These are phyloP conservation scores for Phragmites australis DNA, from an alignment of 176 grass and related monocot species.

Conservation along the genomic window DNA sequence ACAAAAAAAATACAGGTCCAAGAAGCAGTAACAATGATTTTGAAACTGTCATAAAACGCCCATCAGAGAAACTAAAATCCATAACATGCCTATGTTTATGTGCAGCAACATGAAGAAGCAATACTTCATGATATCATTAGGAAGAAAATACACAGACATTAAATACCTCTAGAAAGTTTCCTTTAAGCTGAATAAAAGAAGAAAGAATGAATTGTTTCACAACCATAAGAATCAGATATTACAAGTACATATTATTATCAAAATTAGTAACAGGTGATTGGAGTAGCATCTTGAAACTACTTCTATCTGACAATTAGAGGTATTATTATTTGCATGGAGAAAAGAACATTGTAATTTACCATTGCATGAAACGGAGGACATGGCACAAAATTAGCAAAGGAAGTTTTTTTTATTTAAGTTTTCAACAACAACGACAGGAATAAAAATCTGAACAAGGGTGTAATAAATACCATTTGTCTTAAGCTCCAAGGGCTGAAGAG, in stretches of 20 bases:
- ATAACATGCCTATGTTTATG: background rate
- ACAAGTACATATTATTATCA: background rate
- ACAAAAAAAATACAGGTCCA: background rate
- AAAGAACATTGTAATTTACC: constrained; percentile 6
- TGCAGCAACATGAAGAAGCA: constrained; percentile 7
- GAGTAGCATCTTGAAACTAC: constrained; percentile 4
- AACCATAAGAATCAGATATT: background rate
- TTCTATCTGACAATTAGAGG: background rate
- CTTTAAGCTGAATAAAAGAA: background rate
- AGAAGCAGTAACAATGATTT: background rate
- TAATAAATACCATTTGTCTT: constrained; percentile 55
- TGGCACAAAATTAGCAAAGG: background rate
- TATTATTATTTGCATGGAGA: background rate
- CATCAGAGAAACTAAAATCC: background rate
- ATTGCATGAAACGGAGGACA: constrained; percentile 1
- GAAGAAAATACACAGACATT: background rate
- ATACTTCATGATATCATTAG: background rate
- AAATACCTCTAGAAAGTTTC: background rate
- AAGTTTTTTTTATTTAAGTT: background rate
- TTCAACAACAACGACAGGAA: background rate
- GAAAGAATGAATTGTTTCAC: background rate
- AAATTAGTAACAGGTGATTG: background rate
- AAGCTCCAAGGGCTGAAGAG: constrained; percentile 69
- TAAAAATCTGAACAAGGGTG: background rate
- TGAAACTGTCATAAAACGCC: background rate